Evolutionary conservation across 31 red algal genomes (phyloP), one percentile per base, ranked within the genome.

Genomic region (Endocladia muricata): DNA sequence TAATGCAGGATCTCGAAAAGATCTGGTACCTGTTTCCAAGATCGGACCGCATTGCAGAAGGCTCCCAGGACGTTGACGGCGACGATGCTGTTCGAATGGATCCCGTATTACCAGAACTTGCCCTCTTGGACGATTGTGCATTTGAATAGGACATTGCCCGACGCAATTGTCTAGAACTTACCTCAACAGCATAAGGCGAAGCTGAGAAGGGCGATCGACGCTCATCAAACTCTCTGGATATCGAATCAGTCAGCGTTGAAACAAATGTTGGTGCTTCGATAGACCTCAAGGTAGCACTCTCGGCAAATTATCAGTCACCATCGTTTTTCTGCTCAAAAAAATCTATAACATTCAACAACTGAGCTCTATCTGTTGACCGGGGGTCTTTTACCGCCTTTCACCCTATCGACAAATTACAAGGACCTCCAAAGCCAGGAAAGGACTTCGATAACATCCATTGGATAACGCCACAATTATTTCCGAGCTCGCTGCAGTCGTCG

Each of bases 1-100:
- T 79, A 0, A 30, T 79, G 3, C 4, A 51, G 2, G 58, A 79
- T 2, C 60, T 79, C 11, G 61, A 68, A 0, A 60, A 79, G 26
- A 66, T 67, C 31, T 59, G 17, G 0, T 67, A 36, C 23, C 30
- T 67, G 7, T 67, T 67, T 33, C 61, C 61, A 8, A 23, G 61
- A 4, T 67, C 61, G 5, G 34, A 34, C 61, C 39, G 0, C 0
- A 0, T 32, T 28, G 19, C 39, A 58, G 4, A 22, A 15, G 0
- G 13, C 25, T 28, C 4, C 33, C 32, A 67, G 7, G 23, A 32
- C 5, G 34, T n/a, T 21, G 23, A 67, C 19, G 34, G 26, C 26
- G 61, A 67, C 21, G 23, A 67, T 11, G 61, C 21, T 19, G 26
- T 19, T 6, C 61, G 21, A 33, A 67, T 67, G 61, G n/a, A 67